These are phyloP conservation scores for Mycena rosella DNA, from an alignment of 768 basidiomycete genomes.

Conservation along the genomic window DNA sequence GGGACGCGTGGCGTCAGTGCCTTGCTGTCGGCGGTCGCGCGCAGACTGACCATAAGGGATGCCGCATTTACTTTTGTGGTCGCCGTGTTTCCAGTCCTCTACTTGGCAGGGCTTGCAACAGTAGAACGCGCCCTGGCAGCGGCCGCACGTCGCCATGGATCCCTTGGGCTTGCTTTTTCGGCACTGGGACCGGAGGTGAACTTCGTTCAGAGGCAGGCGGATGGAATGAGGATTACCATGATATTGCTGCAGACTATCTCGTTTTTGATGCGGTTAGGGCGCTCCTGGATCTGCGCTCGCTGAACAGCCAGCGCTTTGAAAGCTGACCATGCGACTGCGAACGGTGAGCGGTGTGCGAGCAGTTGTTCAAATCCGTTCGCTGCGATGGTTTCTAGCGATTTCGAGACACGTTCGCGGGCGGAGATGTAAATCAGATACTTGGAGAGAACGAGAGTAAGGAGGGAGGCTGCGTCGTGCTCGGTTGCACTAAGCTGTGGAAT, in stretches of 20 bases:
- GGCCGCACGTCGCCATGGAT: neutral
- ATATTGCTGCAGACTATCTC: conserved; percentile 7
- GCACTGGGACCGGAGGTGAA: neutral
- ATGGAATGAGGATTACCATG: neutral
- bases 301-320: conserved; percentile 13
- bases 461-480: neutral
- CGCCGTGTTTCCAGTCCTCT: conserved; percentile 3
- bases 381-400: conserved; percentile 15
- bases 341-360: neutral
- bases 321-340: conserved; percentile 1
- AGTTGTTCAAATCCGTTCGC: neutral
- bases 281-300: conserved; percentile 10
- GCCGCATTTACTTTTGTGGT: neutral
- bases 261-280: neutral
- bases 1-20: too few species aligned
- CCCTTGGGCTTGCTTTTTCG: neutral
- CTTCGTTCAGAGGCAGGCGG: too few species aligned
- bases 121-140: neutral
- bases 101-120: neutral
- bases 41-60: neutral
- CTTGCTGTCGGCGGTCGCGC: too few species aligned
- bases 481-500: conserved; percentile 7
- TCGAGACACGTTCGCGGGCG: conserved; percentile 6
- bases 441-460: neutral
- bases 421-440: conserved; percentile 2